Conservation (phyloP, 2,329 filamentous ascomycete species). For the Chalaropsis thielavioides region DNA sequence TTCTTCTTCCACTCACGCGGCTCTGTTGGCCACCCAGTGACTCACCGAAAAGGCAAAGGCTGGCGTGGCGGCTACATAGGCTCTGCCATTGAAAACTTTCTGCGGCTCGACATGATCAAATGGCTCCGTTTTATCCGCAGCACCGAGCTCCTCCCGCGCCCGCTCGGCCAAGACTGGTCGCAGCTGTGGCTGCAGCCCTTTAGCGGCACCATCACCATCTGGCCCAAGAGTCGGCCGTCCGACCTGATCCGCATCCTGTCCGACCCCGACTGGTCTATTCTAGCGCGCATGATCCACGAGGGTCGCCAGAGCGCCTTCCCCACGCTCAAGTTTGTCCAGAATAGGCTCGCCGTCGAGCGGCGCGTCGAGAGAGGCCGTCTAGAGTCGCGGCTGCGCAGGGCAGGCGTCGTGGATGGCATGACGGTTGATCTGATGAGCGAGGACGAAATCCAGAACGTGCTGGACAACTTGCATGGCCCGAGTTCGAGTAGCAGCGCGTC, state of each 20-base stretch:
- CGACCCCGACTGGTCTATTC: slow-evolving; percentile 59
- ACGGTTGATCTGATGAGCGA: slow-evolving; percentile 46
- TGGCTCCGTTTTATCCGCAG: slow-evolving; percentile 93
- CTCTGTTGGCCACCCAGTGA: slow-evolving; percentile 82
- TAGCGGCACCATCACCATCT: slow-evolving; percentile 87
- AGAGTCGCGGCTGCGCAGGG: slow-evolving; percentile 38
- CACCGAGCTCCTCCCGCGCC: slow-evolving; percentile 77
- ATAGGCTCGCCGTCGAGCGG: slow-evolving; percentile 71
- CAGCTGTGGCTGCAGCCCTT: slow-evolving; percentile 95
- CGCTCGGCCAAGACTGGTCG: slow-evolving; percentile 89
- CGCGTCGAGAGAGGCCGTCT: slow-evolving; percentile 44
- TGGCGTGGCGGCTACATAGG: slow-evolving; percentile 95
- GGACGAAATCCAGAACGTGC: slow-evolving; percentile 40
- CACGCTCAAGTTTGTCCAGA: slow-evolving; percentile 80
- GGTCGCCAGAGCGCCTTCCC: slow-evolving; percentile 84
- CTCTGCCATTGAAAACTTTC: slow-evolving; percentile 80
- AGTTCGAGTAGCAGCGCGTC: slow-evolving; percentile 13
- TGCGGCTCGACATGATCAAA: slow-evolving; percentile 93
- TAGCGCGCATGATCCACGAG: slow-evolving; percentile 79
- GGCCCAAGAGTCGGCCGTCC: slow-evolving; percentile 64
- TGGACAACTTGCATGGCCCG: slow-evolving; percentile 24
- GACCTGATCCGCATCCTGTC: slow-evolving; percentile 80
- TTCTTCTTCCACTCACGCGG: slow-evolving; percentile 97
- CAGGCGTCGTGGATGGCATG: slow-evolving; percentile 28
- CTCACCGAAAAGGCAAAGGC: slow-evolving; percentile 79